A percentile compares a stretch with the other conserved stretches of the same genome.
phyloP scores from a whole-genome alignment of 495 filamentous ascomycete species.

The Pyrenula aspistea region DNA sequence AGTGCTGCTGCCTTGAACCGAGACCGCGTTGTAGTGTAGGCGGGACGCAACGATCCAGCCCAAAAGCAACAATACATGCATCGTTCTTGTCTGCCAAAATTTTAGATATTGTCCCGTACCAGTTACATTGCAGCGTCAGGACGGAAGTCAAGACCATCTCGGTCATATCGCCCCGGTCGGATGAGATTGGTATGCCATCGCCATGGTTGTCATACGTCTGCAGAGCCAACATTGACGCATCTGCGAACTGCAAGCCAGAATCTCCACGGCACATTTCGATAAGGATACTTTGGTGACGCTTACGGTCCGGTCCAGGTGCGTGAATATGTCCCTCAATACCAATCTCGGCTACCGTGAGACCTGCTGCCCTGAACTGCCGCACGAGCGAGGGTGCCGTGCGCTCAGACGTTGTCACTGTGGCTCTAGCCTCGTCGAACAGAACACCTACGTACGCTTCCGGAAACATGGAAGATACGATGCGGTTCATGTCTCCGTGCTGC shows the following conservation, averaged over 20 bases:
- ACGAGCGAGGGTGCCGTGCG: constrained; percentile 11
- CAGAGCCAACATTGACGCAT: constrained; percentile 11
- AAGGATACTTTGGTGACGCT: constrained; percentile 3
- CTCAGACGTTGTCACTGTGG: constrained; percentile 9
- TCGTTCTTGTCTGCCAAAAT: constrained; percentile 1
- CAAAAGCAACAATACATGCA: constrained; percentile 13
- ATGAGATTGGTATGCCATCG: constrained; percentile 7
- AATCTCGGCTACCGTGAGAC: constrained; percentile 22
- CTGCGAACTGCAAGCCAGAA: constrained; percentile 15
- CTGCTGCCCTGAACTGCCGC: constrained; percentile 20
- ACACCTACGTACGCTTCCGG: constrained; percentile 5
- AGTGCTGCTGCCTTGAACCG: constrained; percentile 6
- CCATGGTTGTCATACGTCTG: constrained; percentile 11
- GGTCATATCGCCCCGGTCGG: constrained; percentile 11
- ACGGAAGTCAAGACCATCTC: constrained; percentile 17
- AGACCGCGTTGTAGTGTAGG: constrained; percentile 10
- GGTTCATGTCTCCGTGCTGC: constrained; percentile 7
- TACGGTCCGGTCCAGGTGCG: constrained; percentile 2
- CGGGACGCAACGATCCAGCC: constrained; percentile 16
- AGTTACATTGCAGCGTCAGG: constrained; percentile 17
- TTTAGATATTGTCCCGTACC: constrained; percentile 15
- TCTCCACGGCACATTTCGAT: constrained; percentile 12
- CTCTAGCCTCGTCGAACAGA: constrained; percentile 5
- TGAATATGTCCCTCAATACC: constrained; percentile 25
- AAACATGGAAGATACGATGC: constrained; percentile 7